Conservation (phyloP, 441 rosid genomes). For the Arabidopsis hybrid region DNA sequence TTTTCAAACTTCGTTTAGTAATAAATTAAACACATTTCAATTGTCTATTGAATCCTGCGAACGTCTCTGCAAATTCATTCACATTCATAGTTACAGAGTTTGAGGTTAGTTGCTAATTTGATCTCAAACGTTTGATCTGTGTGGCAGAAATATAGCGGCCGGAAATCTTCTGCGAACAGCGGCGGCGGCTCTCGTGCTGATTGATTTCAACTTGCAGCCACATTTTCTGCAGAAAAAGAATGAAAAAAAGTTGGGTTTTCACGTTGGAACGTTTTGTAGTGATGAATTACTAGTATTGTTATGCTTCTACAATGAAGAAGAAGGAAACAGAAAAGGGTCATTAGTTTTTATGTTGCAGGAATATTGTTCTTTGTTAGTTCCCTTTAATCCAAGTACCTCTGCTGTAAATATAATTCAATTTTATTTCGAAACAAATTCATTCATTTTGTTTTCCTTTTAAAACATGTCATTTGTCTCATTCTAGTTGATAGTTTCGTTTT, state of each 20-base stretch:
- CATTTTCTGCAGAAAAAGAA: not conserved
- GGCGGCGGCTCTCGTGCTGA: constrained; percentile 43
- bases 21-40: no score
- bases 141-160: constrained; percentile 44
- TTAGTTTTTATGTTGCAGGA: constrained; percentile 35
- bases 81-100: not conserved
- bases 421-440: no score
- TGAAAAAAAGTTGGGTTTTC: not conserved
- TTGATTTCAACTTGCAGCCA: constrained; percentile 17
- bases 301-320: constrained; percentile 20
- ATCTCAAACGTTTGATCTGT: constrained; percentile 6
- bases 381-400: constrained; percentile 1
- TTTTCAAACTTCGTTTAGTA: no score
- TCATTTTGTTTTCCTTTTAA: not conserved
- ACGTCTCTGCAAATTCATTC: not conserved
- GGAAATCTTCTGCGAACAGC: constrained; percentile 36
- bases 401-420: constrained; percentile 33
- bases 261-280: constrained; percentile 14
- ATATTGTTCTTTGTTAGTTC: constrained; percentile 28
- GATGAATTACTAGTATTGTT: no score
- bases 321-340: not conserved
- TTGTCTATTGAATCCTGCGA: not conserved
- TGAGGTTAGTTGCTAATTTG: constrained; percentile 1
- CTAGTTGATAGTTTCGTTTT: not conserved
- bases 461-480: not conserved